These are phyloP conservation scores for Fraxinus albicans DNA, from an alignment of 305 asterid species.

Conservation along the genomic window DNA sequence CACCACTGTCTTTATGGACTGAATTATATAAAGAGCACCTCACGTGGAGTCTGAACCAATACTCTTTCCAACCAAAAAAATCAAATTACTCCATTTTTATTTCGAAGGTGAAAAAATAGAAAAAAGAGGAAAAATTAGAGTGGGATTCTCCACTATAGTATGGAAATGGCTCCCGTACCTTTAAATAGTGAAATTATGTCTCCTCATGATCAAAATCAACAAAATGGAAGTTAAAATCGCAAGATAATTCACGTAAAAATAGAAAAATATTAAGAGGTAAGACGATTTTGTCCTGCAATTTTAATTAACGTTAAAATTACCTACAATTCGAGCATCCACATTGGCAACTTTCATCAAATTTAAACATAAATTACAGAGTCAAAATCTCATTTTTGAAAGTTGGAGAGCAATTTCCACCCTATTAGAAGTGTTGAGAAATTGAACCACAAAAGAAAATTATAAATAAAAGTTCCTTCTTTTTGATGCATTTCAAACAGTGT, in stretches of 20 bases:
- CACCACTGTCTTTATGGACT: conserved; percentile 92
- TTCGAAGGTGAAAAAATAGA: not conserved
- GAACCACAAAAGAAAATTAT: not conserved
- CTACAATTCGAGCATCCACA: not conserved
- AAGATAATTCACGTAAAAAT: too few relatives aligned
- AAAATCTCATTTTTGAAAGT: conserved; percentile 7
- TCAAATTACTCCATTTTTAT: not conserved
- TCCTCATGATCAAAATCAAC: not conserved
- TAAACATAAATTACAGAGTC: not conserved
- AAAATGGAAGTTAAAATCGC: conserved; percentile 7
- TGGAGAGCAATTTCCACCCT: not conserved
- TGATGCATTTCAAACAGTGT: conserved; percentile 42
- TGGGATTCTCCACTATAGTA: not conserved
- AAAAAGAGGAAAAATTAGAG: not conserved
- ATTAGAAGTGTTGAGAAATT: not conserved
- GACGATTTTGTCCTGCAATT: too few relatives aligned
- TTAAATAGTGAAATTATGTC: not conserved
- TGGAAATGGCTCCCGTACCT: too few relatives aligned
- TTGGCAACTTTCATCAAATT: conserved; percentile 7
- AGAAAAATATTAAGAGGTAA: too few relatives aligned
- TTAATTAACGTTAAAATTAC: too few relatives aligned
- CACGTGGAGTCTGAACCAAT: conserved; percentile 98
- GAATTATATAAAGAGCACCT: conserved; percentile 93
- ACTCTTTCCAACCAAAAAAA: conserved; percentile 57
- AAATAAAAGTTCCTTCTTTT: conserved; percentile 13